Percentiles rank a stretch among this genome's conserved stretches.
Evolutionary conservation across 768 basidiomycete genomes (phyloP).

Genomic region (Mycena chlorophos): DNA sequence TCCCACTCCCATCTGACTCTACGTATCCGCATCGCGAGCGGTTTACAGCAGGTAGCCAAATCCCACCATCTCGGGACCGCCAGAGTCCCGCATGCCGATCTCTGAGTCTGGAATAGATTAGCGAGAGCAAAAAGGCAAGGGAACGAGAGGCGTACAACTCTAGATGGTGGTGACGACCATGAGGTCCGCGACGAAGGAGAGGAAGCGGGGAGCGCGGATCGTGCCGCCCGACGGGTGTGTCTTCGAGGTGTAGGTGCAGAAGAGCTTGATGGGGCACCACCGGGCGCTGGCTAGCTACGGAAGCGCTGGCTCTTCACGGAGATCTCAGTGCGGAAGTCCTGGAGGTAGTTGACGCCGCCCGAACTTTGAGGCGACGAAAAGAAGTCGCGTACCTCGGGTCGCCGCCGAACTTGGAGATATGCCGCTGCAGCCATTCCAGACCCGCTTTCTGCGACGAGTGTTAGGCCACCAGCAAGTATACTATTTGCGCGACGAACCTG

Average conservation of each 20-base stretch:
- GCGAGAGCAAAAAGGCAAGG: neutral
- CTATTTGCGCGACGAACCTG: too few species aligned
- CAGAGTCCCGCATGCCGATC: slow-evolving; percentile 87
- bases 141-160: slow-evolving; percentile 57
- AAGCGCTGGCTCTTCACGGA: slow-evolving; percentile 96
- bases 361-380: too few species aligned
- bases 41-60: slow-evolving; percentile 77
- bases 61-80: slow-evolving; percentile 80
- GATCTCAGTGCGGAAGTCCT: slow-evolving; percentile 98
- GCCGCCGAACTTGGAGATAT: too few species aligned
- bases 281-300: slow-evolving; percentile 91
- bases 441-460: too few species aligned
- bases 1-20: too few species aligned
- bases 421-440: too few species aligned
- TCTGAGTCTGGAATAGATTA: slow-evolving; percentile 73
- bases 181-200: slow-evolving; percentile 89
- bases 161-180: slow-evolving; percentile 99
- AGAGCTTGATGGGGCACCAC: slow-evolving; percentile 95
- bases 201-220: slow-evolving; percentile 88
- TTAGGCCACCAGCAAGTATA: too few species aligned
- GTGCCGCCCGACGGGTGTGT: slow-evolving; percentile 94
- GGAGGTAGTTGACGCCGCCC: slow-evolving; percentile 96
- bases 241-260: slow-evolving; percentile 93
- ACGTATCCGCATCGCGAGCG: too few species aligned
- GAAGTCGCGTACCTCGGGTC: too few species aligned